phyloP scores from a whole-genome alignment of 345 rosid species.

The Acer negundo region DNA sequence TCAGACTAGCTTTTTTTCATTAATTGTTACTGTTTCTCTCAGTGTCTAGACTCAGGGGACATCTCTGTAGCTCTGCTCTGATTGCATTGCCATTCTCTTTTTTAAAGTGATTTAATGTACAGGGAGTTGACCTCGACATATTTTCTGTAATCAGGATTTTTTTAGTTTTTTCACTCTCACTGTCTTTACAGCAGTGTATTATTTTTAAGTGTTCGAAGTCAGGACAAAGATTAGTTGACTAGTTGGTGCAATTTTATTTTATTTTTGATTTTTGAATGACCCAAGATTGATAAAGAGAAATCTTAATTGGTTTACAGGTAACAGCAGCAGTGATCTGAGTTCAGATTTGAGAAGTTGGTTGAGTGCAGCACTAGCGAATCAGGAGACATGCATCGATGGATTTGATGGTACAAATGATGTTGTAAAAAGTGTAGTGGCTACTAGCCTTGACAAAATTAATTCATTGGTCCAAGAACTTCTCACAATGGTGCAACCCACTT shows the following conservation, averaged over 20 bases:
- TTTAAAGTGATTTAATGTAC: neutral
- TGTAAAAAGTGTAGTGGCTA: constrained; percentile 47
- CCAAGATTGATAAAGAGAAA: neutral
- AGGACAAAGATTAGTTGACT: too few relatives aligned
- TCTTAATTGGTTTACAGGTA: constrained; percentile 39
- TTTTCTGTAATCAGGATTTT: too few relatives aligned
- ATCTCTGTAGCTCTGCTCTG: neutral
- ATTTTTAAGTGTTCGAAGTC: too few relatives aligned
- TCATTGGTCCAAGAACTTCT: constrained; percentile 53
- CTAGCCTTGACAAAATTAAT: constrained; percentile 54
- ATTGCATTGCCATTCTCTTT: neutral
- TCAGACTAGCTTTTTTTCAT: neutral
- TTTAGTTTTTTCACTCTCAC: too few relatives aligned
- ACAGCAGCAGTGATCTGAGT: constrained; percentile 64
- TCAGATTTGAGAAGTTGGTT: constrained; percentile 78
- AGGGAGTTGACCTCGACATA: too few relatives aligned
- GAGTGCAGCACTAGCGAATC: constrained; percentile 76
- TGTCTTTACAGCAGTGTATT: too few relatives aligned
- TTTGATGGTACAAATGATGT: constrained; percentile 61
- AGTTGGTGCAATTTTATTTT: too few relatives aligned
- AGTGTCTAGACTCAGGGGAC: neutral
- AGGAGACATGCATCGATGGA: constrained; percentile 84
- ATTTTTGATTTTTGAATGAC: neutral
- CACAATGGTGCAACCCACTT: constrained; percentile 44
- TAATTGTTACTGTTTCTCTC: neutral